Conservation (phyloP, 23 red algal species). For the Chondrus crispus region DNA sequence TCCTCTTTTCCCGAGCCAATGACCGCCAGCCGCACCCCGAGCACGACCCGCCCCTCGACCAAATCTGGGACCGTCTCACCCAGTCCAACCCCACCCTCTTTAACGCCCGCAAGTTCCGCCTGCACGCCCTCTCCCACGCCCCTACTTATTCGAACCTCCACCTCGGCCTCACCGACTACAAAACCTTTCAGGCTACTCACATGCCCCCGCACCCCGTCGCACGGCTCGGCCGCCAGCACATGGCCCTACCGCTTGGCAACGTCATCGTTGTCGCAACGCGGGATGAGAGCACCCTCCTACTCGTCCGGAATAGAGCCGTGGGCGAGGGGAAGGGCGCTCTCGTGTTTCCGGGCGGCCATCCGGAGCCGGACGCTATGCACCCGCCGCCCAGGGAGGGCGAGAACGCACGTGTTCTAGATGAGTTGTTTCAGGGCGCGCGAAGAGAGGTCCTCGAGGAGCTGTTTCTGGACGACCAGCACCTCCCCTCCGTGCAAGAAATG, state of each 20-base stretch:
- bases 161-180: constrained; percentile 61
- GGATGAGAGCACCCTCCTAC: constrained; percentile 1
- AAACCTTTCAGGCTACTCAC: constrained; percentile 51
- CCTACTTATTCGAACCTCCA: constrained; percentile 11
- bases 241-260: constrained; percentile 47
- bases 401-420: not conserved
- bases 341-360: constrained; percentile 54
- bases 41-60: constrained; percentile 32
- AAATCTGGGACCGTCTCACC: not conserved
- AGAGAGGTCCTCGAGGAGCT: constrained; percentile 49
- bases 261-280: constrained; percentile 12
- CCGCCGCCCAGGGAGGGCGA: not conserved
- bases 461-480: constrained; percentile 16
- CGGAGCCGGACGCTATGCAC: constrained; percentile 30
- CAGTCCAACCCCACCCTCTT: constrained; percentile 31
- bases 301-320: not conserved
- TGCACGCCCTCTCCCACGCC: not conserved
- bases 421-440: not conserved
- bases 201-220: not conserved
- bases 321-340: constrained; percentile 28
- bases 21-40: constrained; percentile 16
- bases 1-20: not conserved
- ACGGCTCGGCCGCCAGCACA: not conserved
- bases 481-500: constrained; percentile 8
- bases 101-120: constrained; percentile 50